Base-by-base conservation (phyloP, 371 early-diverging fungal species). In the Capniomyces stellatus region DNA sequence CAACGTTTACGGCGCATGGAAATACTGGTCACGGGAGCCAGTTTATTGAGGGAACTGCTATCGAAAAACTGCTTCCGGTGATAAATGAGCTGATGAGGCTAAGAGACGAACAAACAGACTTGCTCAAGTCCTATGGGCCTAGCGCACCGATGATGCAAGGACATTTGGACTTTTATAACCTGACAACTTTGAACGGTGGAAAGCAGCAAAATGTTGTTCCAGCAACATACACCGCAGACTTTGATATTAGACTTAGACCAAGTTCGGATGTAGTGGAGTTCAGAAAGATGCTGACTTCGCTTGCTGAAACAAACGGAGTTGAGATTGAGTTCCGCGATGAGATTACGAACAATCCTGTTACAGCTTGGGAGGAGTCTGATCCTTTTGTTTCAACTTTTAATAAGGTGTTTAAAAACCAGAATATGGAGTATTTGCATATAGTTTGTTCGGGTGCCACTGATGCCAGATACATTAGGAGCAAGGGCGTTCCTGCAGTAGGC, bases 371-470 rank as follows among this genome's bases (percentile, higher is more conserved):
- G 51, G 63, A 72, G 13, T 60, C 64, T 43, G 77, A 81, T 64
- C 59, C 67, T 53, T 84, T 81, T 79, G 39, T 58, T 29, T 25
- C 66, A 3, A 59, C 82, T 19, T 71, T 71, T 39, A 68, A 70
- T 28, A 82, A 79, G 59, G 78, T 84, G 58, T 83, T 85, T 69
- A 19, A 48, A 12, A 10, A 12, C 15, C 27, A 31, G 19, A 31
- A 19, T 3, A 43, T 58, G 22, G 24, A 66, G 4, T 58, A 81
- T 19, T 70, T 71, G 29, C 69, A 71, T 25, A 82, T 79, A 59
- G 78, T 85, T 58, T 84, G 82, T 68, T 82, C 83, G 10, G 85
- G 79, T 12, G 82, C 79, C 22, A 83, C 82, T 13, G 85, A 84
- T 59, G 74, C 83, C 19, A 71, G 86, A 29, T 82, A 68, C 67